These are phyloP conservation scores for Xerophyta viscosa DNA, from an alignment of 106 monocot species.

Conservation along the genomic window DNA sequence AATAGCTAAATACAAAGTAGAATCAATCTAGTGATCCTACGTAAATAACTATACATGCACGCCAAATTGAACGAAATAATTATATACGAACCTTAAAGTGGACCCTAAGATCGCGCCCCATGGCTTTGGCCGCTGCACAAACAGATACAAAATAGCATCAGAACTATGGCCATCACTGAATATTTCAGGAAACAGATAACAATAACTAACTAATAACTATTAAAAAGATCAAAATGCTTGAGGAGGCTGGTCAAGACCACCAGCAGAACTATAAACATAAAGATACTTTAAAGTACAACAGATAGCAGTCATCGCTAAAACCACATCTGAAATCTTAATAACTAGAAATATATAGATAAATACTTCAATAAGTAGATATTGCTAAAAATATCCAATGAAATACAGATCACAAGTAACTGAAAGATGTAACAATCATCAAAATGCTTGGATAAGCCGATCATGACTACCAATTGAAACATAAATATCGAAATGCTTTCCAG, in stretches of 20 bases:
- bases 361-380: too few relatives aligned
- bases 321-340: too few relatives aligned
- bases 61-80: not conserved
- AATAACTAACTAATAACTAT: not conserved
- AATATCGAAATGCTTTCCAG: too few relatives aligned
- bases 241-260: not conserved
- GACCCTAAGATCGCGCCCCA: slow-evolving; percentile 69
- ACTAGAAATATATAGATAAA: too few relatives aligned
- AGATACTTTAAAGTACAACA: not conserved
- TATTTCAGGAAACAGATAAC: too few relatives aligned
- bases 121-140: slow-evolving; percentile 56
- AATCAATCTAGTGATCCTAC: not conserved
- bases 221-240: not conserved
- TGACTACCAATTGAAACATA: too few relatives aligned
- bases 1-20: not conserved
- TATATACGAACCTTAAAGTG: slow-evolving; percentile 55
- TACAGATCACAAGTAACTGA: too few relatives aligned
- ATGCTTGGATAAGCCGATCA: too few relatives aligned
- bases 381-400: too few relatives aligned
- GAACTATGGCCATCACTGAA: too few relatives aligned
- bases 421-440: too few relatives aligned
- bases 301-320: not conserved
- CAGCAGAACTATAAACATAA: not conserved
- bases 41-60: not conserved
- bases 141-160: not conserved